Evolutionary conservation across 306 rosid species (phyloP).

Genomic region (Cucurbita ficifolia): DNA sequence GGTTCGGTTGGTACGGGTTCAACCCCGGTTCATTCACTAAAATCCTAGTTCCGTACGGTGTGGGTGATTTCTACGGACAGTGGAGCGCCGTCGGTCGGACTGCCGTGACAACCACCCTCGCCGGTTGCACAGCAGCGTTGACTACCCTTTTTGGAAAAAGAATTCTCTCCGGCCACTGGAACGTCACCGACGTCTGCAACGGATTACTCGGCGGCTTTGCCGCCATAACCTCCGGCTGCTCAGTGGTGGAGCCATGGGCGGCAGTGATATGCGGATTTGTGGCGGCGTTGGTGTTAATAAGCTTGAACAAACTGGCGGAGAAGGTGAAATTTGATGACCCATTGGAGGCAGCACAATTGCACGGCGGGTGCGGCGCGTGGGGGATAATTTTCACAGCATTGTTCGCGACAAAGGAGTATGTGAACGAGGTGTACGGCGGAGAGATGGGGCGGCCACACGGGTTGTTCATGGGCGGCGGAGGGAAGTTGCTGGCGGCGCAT

Average conservation of each 20-base stretch:
- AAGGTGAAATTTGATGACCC: constrained; percentile 4
- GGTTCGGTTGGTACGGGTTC: constrained; percentile 11
- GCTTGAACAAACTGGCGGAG: constrained; percentile 4
- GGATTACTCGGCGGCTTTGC: constrained; percentile 5
- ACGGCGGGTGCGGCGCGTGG: constrained; percentile 10
- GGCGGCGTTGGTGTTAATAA: not conserved
- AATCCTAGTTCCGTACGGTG: not conserved
- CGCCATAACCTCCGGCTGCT: constrained; percentile 6
- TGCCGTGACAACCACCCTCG: constrained; percentile 1
- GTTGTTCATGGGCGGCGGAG: constrained; percentile 8
- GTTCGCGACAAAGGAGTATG: not conserved
- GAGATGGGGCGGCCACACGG: not conserved
- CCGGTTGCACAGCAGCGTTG: constrained; percentile 4
- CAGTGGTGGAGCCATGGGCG: constrained; percentile 7
- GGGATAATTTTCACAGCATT: constrained; percentile 8
- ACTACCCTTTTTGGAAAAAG: constrained; percentile 3
- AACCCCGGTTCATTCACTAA: constrained; percentile 4
- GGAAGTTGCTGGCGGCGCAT: not conserved
- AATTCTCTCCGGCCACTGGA: constrained; percentile 6
- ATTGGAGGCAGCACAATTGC: constrained; percentile 4
- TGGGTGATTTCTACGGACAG: not conserved
- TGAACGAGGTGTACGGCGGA: constrained; percentile 1
- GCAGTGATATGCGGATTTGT: constrained; percentile 3
- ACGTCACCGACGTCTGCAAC: constrained; percentile 8
- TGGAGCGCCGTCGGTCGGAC: constrained; percentile 11